Conservation (phyloP, 2,329 filamentous ascomycete genomes). For the Sordariomycetes sp. region DNA sequence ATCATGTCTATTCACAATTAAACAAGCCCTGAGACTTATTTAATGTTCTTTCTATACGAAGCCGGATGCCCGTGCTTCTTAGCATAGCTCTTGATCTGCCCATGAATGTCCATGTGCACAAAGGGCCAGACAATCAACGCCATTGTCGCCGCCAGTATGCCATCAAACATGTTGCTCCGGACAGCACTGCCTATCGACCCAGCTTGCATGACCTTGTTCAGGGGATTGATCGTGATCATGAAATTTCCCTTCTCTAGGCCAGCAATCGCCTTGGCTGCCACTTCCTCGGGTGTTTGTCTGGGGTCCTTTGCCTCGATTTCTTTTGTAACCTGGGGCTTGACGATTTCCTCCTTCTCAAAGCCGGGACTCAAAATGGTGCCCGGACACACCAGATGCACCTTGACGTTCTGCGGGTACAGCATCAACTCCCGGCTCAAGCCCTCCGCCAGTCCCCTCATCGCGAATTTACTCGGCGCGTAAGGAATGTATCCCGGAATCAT, state of each 20-base stretch:
- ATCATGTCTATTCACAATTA: conserved; percentile 1
- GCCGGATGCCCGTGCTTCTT: conserved; percentile 51
- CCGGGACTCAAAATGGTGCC: conserved; percentile 76
- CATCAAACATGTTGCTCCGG: conserved; percentile 54
- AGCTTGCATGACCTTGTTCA: conserved; percentile 66
- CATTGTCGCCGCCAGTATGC: conserved; percentile 42
- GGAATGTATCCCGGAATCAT: conserved; percentile 73
- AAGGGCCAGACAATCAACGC: conserved; percentile 46
- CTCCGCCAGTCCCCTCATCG: conserved; percentile 75
- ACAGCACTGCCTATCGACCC: conserved; percentile 42
- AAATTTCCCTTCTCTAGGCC: conserved; percentile 76
- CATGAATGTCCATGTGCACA: conserved; percentile 44
- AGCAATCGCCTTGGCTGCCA: conserved; percentile 59
- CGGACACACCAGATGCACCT: conserved; percentile 74
- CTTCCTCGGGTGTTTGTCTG: conserved; percentile 66
- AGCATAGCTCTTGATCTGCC: conserved; percentile 46
- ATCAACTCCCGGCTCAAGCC: conserved; percentile 74
- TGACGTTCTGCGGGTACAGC: conserved; percentile 76
- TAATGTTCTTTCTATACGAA: conserved; percentile 26
- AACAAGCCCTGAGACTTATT: not conserved
- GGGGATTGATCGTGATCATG: conserved; percentile 64
- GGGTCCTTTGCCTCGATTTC: conserved; percentile 77
- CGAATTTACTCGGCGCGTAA: conserved; percentile 79
- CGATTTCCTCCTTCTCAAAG: conserved; percentile 62
- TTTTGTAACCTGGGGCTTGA: conserved; percentile 73